Evolutionary conservation across 192 early-diverging fungal species (phyloP).

Genomic region (Podila minutissima): DNA sequence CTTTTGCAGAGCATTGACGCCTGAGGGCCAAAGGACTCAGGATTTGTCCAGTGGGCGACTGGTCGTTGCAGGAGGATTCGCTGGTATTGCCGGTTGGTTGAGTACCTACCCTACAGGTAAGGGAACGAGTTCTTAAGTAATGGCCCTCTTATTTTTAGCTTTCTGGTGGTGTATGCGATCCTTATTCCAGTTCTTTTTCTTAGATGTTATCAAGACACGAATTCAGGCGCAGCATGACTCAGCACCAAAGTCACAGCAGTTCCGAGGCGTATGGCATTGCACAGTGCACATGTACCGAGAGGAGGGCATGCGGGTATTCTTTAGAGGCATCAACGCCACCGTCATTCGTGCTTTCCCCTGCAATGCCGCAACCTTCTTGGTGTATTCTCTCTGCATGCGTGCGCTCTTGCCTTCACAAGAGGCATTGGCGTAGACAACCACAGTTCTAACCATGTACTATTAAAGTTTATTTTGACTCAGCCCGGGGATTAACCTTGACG

Average conservation of each 20-base stretch:
- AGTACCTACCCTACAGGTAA: constrained; percentile 68
- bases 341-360: constrained; percentile 68
- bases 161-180: too few species aligned
- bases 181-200: neutral
- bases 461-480: too few species aligned
- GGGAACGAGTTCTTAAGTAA: neutral
- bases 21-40: constrained; percentile 37
- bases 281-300: constrained; percentile 59
- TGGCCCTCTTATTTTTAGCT: neutral
- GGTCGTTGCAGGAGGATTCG: constrained; percentile 64
- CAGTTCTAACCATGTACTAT: too few species aligned
- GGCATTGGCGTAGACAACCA: constrained; percentile 21
- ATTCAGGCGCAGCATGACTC: constrained; percentile 61
- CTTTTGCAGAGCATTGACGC: constrained; percentile 53
- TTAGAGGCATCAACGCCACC: constrained; percentile 64
- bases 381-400: constrained; percentile 65
- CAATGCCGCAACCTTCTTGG: constrained; percentile 67
- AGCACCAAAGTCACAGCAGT: constrained; percentile 41
- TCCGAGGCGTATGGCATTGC: constrained; percentile 55
- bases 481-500: too few species aligned
- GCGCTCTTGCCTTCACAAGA: constrained; percentile 41
- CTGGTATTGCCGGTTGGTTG: constrained; percentile 65
- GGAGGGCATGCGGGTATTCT: constrained; percentile 63
- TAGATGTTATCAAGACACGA: constrained; percentile 69
- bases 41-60: constrained; percentile 55